Evolutionary conservation across 2,329 filamentous ascomycete genomes (phyloP), one percentile per base, ranked within the genome.

Genomic region (Ophiostoma tasmaniense): DNA sequence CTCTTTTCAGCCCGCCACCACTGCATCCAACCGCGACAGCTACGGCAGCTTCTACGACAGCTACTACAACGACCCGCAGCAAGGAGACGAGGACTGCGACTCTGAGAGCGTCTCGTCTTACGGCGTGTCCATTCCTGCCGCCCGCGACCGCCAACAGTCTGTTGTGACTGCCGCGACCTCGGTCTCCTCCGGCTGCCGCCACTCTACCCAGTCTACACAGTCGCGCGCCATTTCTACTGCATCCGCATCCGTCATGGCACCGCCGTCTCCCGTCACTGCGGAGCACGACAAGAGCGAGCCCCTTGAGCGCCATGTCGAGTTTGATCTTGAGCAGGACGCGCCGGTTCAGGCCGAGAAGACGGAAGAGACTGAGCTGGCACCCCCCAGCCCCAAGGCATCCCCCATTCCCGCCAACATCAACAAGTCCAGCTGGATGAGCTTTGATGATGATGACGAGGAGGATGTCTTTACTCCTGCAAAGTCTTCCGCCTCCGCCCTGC

Each of bases 121-220:
- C 69, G 77, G 73, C 28, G 73, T 79, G 66, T 76, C 77, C 52
- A 76, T 76, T 3, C 75, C 66, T 1, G 76, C 76, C 20, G 72
- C 77, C 39, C 75, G 76, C 10, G 76, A 74, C 39, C 75, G 77
- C 52, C 76, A 78, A 37, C 77, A 76, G 62, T 82, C 80, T 0
- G 75, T 81, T 64, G 72, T 76, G 30, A 42, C 64, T n/a, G 64
- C 77, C 33, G 79, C 79, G 39, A 81, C 81, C 3, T 80, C 79
- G 25, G 73, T 81, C 39, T 77, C 77, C 11, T 25, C 78, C 1
- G 78, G 76, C 28, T 77, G 75, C 66, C 73, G 75, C 37, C 74
- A 75, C 55, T 74, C 74, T 1, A 68, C 73, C 2, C 71, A 74
- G 70, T 76, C 76, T 35, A 37, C 33, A 3, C 33, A 22, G 61